Evolutionary conservation across 495 filamentous ascomycete genomes (phyloP).

Genomic region (Xylaria intraflava): DNA sequence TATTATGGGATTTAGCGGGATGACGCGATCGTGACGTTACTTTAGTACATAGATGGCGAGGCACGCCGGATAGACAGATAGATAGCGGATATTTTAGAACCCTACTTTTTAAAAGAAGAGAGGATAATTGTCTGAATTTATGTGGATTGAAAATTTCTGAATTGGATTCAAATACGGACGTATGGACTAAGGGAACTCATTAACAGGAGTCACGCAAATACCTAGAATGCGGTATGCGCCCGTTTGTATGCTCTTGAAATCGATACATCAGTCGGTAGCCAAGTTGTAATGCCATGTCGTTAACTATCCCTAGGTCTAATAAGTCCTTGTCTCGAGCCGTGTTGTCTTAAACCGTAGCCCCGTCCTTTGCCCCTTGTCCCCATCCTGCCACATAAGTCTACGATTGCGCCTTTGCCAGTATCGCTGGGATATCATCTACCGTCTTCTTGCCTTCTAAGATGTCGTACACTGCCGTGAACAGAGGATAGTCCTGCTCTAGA

Average conservation of each 20-base stretch:
- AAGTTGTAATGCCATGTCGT: conserved; percentile 7
- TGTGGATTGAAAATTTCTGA: background rate
- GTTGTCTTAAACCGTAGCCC: conserved; percentile 1
- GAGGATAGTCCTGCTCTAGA: conserved; percentile 75
- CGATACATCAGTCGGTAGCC: background rate
- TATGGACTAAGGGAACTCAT: background rate
- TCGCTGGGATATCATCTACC: conserved; percentile 55
- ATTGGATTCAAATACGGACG: background rate
- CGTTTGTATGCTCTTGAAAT: too few species aligned
- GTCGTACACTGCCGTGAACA: conserved; percentile 78
- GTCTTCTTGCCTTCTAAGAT: conserved; percentile 54
- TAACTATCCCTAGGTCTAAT: conserved; percentile 6
- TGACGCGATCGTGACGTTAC: conserved; percentile 8
- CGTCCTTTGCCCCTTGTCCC: background rate
- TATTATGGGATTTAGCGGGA: too few species aligned
- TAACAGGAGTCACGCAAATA: background rate
- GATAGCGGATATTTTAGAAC: too few species aligned
- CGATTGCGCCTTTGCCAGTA: conserved; percentile 41
- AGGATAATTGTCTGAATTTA: background rate
- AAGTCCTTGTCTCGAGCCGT: background rate
- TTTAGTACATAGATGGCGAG: conserved; percentile 10
- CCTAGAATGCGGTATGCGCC: too few species aligned
- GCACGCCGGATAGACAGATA: too few species aligned
- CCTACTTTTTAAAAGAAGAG: too few species aligned
- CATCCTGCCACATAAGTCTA: background rate